phyloP scores from a whole-genome alignment of 1,139 yeast species.

The Ashbya aceris region DNA sequence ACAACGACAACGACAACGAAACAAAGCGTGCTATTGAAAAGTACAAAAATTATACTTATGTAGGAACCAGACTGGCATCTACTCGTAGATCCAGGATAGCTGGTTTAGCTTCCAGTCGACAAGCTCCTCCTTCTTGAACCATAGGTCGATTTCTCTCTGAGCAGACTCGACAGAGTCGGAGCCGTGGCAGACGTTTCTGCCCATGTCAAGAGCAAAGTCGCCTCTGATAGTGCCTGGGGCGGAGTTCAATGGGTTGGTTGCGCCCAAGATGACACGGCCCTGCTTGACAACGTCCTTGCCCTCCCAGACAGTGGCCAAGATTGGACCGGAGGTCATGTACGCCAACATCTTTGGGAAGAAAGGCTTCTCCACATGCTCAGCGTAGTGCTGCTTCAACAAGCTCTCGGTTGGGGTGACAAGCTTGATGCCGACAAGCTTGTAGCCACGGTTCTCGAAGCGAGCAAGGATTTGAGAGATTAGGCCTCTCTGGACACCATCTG shows the following conservation, averaged over 20 bases:
- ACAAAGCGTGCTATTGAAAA: too few relatives aligned
- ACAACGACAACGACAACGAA: too few relatives aligned
- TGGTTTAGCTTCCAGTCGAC: conserved; percentile 83
- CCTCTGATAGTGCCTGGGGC: conserved; percentile 99
- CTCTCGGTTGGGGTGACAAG: conserved; percentile 79
- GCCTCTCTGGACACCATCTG: conserved; percentile 99
- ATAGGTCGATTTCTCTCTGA: conserved; percentile 85
- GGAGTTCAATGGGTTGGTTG: conserved; percentile 95
- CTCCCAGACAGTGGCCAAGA: conserved; percentile 99
- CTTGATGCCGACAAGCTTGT: conserved; percentile 94
- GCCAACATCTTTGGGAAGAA: conserved; percentile 93
- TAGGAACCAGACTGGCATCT: conserved; percentile 17
- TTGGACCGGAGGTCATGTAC: conserved; percentile 98
- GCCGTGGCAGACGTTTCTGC: conserved; percentile 99
- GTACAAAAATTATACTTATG: too few relatives aligned
- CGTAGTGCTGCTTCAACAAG: conserved; percentile 88
- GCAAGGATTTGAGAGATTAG: conserved; percentile 79
- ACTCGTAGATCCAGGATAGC: conserved; percentile 91
- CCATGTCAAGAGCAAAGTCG: conserved; percentile 91
- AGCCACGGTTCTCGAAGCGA: conserved; percentile 96
- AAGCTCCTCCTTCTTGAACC: conserved; percentile 98
- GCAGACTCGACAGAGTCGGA: conserved; percentile 99
- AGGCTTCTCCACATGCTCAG: conserved; percentile 90
- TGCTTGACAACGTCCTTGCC: conserved; percentile 99
- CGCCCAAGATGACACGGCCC: conserved; percentile 97